Base-by-base conservation (phyloP, 2,329 filamentous ascomycete species). In the Talaromyces sp. region DNA sequence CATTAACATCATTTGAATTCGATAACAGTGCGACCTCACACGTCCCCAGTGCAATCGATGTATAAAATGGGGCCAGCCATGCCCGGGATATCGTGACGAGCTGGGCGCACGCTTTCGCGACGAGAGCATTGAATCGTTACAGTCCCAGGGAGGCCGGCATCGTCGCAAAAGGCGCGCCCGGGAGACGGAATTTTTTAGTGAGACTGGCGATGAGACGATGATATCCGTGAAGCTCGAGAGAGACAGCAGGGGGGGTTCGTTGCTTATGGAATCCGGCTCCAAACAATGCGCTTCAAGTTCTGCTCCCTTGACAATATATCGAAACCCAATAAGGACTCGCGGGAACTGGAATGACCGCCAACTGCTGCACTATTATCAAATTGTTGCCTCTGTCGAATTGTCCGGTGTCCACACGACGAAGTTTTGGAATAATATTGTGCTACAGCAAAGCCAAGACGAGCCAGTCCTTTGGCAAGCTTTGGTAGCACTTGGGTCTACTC, bases 371-470 rank as follows among this genome's bases (percentile, higher is more conserved):
- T 55, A 55, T 25, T 58, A 58, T 25, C n/a, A 36, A 2, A 19
- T 25, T 1, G 51, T 36, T 32, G 51, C 57, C 8, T 27, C 44
- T 2, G 32, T 22, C 8, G 57, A 19, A 19, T 22, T 58, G 22
- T 58, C 47, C 1, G 28, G 36, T 33, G 47, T 39, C 28, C 57
- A 30, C 32, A 27, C 30, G 22, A 53, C 57, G 15, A 51, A n/a
- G 8, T 58, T 58, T 36, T 58, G 47, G 57, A 36, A 19, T 42
- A 58, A 13, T 42, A 58, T 49, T 28, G 57, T 58, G 47, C 25
- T 49, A 30, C 44, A 36, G 27, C 51, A 33, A 25, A 52, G 42
- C 15, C 19, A 33, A 15, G 17, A 53, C 5, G 57, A 58, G 32
- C 57, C 47, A 36, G 57, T 53, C 7, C 32, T 58, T 36, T 36